Percentiles rank a stretch among this genome's conserved stretches.
Conservation (phyloP, 129 eudicot species). For the Chrysanthemum lavandulifolium region DNA sequence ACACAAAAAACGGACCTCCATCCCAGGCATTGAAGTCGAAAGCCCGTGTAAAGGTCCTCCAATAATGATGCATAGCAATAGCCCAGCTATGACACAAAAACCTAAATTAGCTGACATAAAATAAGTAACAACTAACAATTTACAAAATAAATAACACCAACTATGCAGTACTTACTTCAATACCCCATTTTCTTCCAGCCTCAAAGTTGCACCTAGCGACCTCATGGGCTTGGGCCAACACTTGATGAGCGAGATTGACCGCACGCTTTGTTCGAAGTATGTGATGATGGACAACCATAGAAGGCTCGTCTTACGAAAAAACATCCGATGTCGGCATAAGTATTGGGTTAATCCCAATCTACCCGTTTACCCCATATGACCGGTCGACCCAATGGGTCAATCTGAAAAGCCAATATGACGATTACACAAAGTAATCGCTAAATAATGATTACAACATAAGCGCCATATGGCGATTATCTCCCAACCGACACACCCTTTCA, state of each 20-base stretch:
- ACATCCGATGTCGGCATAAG: conserved; percentile 61
- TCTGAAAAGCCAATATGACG: no score
- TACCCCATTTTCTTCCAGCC: conserved; percentile 50
- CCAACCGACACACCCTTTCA: no score
- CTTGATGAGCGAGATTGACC: conserved; percentile 24
- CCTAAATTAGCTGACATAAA: not conserved
- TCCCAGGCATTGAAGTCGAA: conserved; percentile 42
- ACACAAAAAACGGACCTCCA: conserved; percentile 37
- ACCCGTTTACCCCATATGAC: not conserved
- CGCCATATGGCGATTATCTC: no score
- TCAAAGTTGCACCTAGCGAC: conserved; percentile 48
- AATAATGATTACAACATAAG: no score
- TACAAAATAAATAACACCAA: not conserved
- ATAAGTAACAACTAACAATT: not conserved
- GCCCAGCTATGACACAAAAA: conserved; percentile 37
- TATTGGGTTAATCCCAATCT: conserved; percentile 1
- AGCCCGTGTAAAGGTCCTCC: conserved; percentile 46
- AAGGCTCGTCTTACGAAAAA: conserved; percentile 61
- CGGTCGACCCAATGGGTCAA: no score
- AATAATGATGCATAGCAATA: conserved; percentile 50
- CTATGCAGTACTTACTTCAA: conserved; percentile 33
- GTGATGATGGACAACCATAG: conserved; percentile 51
- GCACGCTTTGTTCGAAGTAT: conserved; percentile 28
- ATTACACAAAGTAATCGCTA: no score
- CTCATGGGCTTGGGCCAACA: conserved; percentile 39